Evolutionary conservation across 768 basidiomycete species (phyloP), one percentile per base, ranked within the genome.

Genomic region (Hygrophoropsis aurantiaca): DNA sequence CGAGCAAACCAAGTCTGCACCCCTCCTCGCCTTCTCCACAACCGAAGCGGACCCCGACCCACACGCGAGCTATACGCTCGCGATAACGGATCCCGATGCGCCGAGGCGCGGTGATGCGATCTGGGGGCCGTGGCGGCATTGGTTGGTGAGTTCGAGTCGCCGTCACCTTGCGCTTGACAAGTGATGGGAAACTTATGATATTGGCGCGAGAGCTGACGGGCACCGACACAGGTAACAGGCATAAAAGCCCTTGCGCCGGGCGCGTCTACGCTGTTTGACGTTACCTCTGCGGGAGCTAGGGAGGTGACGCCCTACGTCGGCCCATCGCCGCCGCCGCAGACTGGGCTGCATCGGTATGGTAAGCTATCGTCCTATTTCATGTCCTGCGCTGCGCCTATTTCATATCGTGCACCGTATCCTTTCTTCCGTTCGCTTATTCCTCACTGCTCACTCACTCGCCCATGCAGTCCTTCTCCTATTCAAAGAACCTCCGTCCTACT

Each of bases 71-170:
- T 81, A 79, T 51, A 80, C 81, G 7, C 62, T 81, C 27, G 75
- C 79, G 26, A 74, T 81, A 76, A 74, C 74, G 3, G 81, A 82
- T 55, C 81, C 80, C 2, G 81, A 82, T 48, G 81, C 81, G 3
- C 81, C 80, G 0, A 79, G 77, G 1, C 62, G 74, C 38, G 58
- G 51, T 6, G 69, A 78, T 30, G 78, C 77, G 1, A 77, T 70
- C 53, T 78, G 66, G 58, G 67, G 74, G 1, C 58, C 80, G 50
- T 82, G 77, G 68, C 70, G 80, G 37, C 81, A 82, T 47, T 81
- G 79, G 80, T 62, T 82, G 27, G 78, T 81, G 50, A 58, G 72
- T 54, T 1, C 13, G 16, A 11, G 51, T n/a, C n/a, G n/a, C n/a
- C n/a, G 35, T 58, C 35, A 57, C 18, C n/a, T 38, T 20, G 13